These are phyloP conservation scores for Dentipellis sp. DNA, from an alignment of 768 basidiomycete species.

Conservation along the genomic window DNA sequence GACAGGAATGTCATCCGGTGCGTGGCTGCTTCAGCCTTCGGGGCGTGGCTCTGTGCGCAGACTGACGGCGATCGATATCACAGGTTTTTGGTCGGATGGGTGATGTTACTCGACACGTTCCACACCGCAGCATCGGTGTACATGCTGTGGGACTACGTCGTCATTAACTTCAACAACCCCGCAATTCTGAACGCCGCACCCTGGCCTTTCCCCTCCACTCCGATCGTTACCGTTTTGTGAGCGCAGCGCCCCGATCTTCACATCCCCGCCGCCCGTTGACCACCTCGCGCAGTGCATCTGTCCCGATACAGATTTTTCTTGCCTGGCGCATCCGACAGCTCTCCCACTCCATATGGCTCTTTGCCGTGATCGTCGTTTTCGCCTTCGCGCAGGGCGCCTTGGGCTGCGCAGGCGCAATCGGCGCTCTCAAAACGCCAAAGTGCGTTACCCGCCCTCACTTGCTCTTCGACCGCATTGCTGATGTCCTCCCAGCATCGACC, in stretches of 20 bases:
- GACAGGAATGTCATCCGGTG: neutral
- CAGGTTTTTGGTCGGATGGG: conserved; percentile 12
- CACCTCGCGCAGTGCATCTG: conserved; percentile 18
- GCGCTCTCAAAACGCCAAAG: conserved; percentile 17
- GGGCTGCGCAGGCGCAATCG: conserved; percentile 18
- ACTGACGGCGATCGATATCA: neutral
- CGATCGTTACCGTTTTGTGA: conserved; percentile 20
- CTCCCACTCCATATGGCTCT: conserved; percentile 17
- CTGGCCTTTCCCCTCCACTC: conserved; percentile 12
- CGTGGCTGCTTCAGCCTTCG: neutral
- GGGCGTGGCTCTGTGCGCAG: no score
- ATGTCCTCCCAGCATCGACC: conserved; percentile 14
- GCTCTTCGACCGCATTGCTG: neutral
- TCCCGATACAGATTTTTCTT: conserved; percentile 24
- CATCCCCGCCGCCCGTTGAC: neutral
- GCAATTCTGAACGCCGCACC: conserved; percentile 7
- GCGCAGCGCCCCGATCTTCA: neutral
- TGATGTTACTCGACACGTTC: conserved; percentile 12
- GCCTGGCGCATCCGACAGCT: conserved; percentile 22
- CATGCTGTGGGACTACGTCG: conserved; percentile 13
- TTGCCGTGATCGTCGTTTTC: conserved; percentile 12
- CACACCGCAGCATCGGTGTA: conserved; percentile 9
- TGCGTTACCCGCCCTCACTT: conserved; percentile 3
- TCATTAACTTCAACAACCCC: conserved; percentile 12
- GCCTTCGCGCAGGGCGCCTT: conserved; percentile 18